Conservation (phyloP, 306 rosid species). For the Prunus salicina region DNA sequence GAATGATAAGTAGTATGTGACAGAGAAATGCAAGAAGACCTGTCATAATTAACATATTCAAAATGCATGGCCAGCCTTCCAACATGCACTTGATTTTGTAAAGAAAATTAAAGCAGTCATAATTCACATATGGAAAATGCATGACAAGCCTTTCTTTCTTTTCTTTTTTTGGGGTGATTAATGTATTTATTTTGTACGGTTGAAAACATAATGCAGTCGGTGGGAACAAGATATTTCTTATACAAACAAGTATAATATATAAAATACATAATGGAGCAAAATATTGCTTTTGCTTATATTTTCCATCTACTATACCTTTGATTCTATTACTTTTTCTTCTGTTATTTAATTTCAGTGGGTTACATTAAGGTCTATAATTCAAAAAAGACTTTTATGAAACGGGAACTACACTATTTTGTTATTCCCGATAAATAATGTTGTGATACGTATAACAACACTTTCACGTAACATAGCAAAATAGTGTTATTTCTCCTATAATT, state of each 20-base stretch:
- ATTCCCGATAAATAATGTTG: accelerated
- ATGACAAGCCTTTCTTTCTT: neutral
- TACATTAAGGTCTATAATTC: too few relatives aligned
- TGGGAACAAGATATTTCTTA: too few relatives aligned
- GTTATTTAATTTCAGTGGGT: too few relatives aligned
- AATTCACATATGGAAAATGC: neutral
- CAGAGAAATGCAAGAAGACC: neutral
- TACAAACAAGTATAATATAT: too few relatives aligned
- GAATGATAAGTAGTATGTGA: neutral
- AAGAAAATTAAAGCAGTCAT: neutral
- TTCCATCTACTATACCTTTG: neutral
- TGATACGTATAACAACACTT: too few relatives aligned
- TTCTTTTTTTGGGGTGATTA: neutral
- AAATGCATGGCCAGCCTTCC: neutral
- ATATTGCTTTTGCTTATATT: too few relatives aligned
- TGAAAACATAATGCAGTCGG: too few relatives aligned
- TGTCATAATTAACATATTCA: neutral
- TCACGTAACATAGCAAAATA: too few relatives aligned
- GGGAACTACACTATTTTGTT: too few relatives aligned
- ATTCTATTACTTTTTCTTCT: neutral
- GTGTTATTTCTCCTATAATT: neutral
- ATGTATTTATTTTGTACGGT: neutral
- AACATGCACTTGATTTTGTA: neutral
- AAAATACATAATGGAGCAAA: too few relatives aligned
- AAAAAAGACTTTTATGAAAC: too few relatives aligned